These are phyloP conservation scores for Microbotryomycetes sp. DNA, from an alignment of 1,284 basidiomycete genomes.

Conservation along the genomic window DNA sequence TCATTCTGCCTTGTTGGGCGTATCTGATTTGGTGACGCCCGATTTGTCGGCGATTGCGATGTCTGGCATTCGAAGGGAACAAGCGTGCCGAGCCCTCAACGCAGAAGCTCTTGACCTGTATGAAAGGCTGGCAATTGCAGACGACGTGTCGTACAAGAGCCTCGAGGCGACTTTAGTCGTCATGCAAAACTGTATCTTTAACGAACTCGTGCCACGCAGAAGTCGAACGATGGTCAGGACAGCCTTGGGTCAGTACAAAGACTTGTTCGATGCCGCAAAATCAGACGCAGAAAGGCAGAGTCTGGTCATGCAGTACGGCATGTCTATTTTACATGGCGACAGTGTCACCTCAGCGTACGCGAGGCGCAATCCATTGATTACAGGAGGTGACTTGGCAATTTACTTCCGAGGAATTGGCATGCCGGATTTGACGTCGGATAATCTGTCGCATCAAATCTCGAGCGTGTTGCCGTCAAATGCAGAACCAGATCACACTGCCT, in stretches of 20 bases:
- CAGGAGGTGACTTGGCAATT: slow-evolving; percentile 1
- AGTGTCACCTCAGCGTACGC: slow-evolving; percentile 12
- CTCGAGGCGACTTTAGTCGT: slow-evolving; percentile 3
- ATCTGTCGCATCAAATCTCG: background rate
- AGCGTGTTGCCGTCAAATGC: slow-evolving; percentile 1
- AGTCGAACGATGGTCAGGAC: slow-evolving; percentile 4
- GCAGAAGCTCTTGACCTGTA: slow-evolving; percentile 1
- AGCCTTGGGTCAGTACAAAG: slow-evolving; percentile 16
- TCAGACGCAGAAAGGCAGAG: background rate
- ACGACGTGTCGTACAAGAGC: background rate
- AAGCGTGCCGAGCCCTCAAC: background rate
- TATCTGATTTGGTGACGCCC: background rate
- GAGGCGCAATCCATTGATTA: slow-evolving; percentile 13
- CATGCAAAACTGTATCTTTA: slow-evolving; percentile 6
- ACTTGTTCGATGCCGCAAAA: slow-evolving; percentile 9
- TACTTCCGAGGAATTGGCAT: slow-evolving; percentile 1
- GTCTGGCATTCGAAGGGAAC: background rate
- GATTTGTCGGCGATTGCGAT: slow-evolving; percentile 2
- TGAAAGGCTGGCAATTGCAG: slow-evolving; percentile 3
- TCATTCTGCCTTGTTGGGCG: background rate
- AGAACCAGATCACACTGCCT: slow-evolving; percentile 1
- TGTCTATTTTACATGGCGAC: slow-evolving; percentile 12
- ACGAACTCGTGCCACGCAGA: slow-evolving; percentile 17
- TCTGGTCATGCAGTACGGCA: background rate
- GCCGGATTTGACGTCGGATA: background rate